Base-by-base conservation (phyloP, 2,329 filamentous ascomycete species). In the Pseudogymnoascus destructans region DNA sequence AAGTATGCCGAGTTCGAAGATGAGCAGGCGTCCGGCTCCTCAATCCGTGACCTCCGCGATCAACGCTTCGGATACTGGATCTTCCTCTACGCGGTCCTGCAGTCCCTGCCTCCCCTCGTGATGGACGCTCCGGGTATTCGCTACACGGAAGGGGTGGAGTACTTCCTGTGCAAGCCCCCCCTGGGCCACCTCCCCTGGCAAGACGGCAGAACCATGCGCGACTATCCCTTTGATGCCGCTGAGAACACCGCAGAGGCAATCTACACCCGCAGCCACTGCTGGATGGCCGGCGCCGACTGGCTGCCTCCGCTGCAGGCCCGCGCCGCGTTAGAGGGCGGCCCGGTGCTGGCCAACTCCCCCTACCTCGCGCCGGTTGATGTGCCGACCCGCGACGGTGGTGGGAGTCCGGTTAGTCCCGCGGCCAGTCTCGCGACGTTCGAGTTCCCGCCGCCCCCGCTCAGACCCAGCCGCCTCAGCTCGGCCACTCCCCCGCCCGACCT, bases 41-140 rank as follows among this genome's bases (percentile, higher is more conserved):
- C 74, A 36, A 76, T 83, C 27, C 74, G 78, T n/a, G 86, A 91
- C 64, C 73, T 91, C 40, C 75, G 77, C 33, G 86, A 91, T 65
- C 79, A 86, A 64, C 80, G 87, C 42, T 80, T 85, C 42, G 88
- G 88, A 11, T 82, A 86, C 68, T 93, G 87, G 87, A 75, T 93
- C 56, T 91, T 92, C 73, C 74, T 91, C 59, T 92, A 92, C 67
- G 84, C 82, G 5, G 80, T 89, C 7, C 76, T 92, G 6, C 87
- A 93, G 70, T 84, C 84, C 1, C 75, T 92, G 21, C 88, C 88
- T 3, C 84, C 89, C 76, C 75, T 92, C 9, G 85, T 88, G 1
- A 77, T 89, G 32, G 88, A 93, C 69, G 86, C 85, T 0, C 85
- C 86, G 0, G 83, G 79, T 8, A 73, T 91, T 46, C 79, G 78